Conservation (phyloP, 768 basidiomycete genomes). For the Cyathus striatus region DNA sequence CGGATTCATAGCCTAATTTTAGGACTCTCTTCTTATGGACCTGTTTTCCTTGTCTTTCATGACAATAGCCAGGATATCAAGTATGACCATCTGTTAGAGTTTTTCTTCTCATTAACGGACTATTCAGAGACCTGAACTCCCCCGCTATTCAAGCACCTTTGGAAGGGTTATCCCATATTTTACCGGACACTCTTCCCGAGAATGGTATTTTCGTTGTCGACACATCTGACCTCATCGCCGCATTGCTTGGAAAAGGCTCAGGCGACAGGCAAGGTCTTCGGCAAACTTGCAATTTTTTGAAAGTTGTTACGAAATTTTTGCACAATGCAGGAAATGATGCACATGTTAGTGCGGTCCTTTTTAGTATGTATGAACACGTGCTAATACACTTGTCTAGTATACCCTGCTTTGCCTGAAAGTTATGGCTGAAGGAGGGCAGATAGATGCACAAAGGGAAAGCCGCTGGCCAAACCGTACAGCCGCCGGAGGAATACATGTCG, state of each 20-base stretch:
- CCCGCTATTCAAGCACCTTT: slow-evolving; percentile 46
- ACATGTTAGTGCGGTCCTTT: slow-evolving; percentile 44
- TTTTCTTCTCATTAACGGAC: no score
- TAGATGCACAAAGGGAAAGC: slow-evolving; percentile 73
- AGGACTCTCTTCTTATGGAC: slow-evolving; percentile 37
- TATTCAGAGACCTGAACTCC: slow-evolving; percentile 50
- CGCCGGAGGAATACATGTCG: slow-evolving; percentile 40
- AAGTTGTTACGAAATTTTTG: slow-evolving; percentile 45
- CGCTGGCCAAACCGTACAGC: slow-evolving; percentile 69
- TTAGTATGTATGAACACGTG: not conserved
- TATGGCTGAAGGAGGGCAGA: slow-evolving; percentile 70
- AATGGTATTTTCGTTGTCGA: slow-evolving; percentile 63
- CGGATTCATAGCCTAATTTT: slow-evolving; percentile 44
- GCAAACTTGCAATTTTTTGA: slow-evolving; percentile 58
- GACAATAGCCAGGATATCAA: slow-evolving; percentile 75
- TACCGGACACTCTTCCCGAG: slow-evolving; percentile 52
- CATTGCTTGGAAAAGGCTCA: slow-evolving; percentile 57
- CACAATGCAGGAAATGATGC: slow-evolving; percentile 92
- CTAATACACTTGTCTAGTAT: slow-evolving; percentile 39
- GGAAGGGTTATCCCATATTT: slow-evolving; percentile 41
- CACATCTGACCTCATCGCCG: slow-evolving; percentile 70
- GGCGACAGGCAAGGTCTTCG: slow-evolving; percentile 52
- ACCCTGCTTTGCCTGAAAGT: slow-evolving; percentile 59
- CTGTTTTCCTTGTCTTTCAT: slow-evolving; percentile 79
- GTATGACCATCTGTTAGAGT: no score